These are phyloP conservation scores for Sporothrix curviconia DNA, from an alignment of 2,329 filamentous ascomycete genomes.

Conservation along the genomic window DNA sequence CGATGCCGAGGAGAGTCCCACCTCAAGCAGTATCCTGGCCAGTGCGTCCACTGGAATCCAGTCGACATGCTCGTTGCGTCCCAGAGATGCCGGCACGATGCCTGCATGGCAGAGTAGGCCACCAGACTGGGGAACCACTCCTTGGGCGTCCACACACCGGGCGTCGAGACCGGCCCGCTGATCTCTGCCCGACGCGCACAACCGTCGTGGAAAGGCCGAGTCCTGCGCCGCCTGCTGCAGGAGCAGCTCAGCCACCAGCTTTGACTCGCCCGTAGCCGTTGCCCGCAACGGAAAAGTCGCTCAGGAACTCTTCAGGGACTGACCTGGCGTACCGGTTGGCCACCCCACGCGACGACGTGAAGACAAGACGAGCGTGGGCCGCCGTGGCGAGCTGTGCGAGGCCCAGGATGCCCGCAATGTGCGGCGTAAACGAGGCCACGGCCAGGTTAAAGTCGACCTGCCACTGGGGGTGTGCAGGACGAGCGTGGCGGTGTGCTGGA, in stretches of 20 bases:
- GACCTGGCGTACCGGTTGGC: background rate
- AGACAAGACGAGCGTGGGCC: background rate
- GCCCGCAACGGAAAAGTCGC: background rate
- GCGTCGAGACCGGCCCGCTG: background rate
- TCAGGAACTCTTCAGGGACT: background rate
- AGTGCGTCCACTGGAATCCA: slow-evolving; percentile 3
- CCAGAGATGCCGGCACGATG: background rate
- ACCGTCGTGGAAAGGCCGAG: background rate
- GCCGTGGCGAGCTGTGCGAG: background rate
- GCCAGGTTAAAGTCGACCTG: slow-evolving; percentile 7
- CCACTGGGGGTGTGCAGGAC: slow-evolving; percentile 7
- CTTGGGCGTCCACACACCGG: background rate
- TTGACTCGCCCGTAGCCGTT: background rate
- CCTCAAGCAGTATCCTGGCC: background rate
- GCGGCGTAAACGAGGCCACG: background rate
- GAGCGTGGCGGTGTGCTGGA: background rate
- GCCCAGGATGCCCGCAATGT: background rate
- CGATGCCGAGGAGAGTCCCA: background rate
- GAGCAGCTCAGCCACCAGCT: slow-evolving; percentile 3
- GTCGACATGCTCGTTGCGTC: slow-evolving; percentile 7
- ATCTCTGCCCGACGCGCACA: slow-evolving; percentile 7
- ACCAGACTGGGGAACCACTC: slow-evolving; percentile 8
- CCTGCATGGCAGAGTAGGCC: background rate
- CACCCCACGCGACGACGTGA: slow-evolving; percentile 3
- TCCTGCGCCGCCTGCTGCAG: background rate